Base-by-base conservation (phyloP, 495 filamentous ascomycete genomes). In the Xylaria nigripes region DNA sequence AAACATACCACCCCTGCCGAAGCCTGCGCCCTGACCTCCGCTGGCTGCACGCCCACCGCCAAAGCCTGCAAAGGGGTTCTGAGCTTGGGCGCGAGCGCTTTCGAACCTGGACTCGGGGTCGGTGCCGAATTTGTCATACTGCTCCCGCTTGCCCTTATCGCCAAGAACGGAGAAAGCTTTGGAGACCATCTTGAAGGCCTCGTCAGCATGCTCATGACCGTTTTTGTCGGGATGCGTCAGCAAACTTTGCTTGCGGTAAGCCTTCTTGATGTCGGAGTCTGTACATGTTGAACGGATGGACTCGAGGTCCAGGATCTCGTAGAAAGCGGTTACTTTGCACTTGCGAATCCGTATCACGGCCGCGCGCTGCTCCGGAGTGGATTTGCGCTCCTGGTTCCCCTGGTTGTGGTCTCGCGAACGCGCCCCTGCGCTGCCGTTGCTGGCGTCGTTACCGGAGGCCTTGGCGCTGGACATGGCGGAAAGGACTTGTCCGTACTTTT, bases 181-280 rank as follows among this genome's bases (percentile, higher is more conserved):
- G 48, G 89, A 85, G 3, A 98, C 89, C 87, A 95, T 92, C 72
- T 97, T 97, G 71, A 98, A 98, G 21, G 93, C 93, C 72, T 98
- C 93, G 70, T 96, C 93, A 50, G 93, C 91, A 30, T 91, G 85
- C 25, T 92, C 87, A 70, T 95, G 90, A n/a, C 89, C 91, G 75
- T 96, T 98, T 76, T 98, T 90, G 81, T 96, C 92, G 57, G 93
- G 93, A 72, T 98, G 93, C 60, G 94, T 90, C 57, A 86, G 77
- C 55, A 98, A 70, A 54, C 86, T 89, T 58, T 89, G 79, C 67
- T 95, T 96, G 64, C 87, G 81, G 73, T 98, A 98, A 12, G 93
- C 91, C 67, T 93, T 90, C 63, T 96, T 98, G 69, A 98, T 86
- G 60, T 94, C 88, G 46, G 75, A 74, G 44, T 93, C 85, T 18